Percentiles rank a stretch among this genome's conserved stretches.
Conservation (phyloP, 2,329 filamentous ascomycete species). For the Trichoderma atroviride region DNA sequence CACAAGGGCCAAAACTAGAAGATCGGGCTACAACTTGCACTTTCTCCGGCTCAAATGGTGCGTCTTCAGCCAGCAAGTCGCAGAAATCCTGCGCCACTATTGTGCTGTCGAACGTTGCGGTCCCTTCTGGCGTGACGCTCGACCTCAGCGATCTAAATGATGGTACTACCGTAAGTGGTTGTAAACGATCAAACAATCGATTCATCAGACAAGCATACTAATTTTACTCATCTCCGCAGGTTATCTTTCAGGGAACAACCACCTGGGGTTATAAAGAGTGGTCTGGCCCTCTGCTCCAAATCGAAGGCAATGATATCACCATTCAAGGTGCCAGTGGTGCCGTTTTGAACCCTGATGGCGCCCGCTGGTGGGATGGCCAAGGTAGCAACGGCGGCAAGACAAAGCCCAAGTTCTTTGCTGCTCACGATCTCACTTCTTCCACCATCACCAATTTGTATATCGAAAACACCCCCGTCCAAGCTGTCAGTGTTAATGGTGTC, state of each 20-base stretch:
- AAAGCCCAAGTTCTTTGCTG: constrained; percentile 65
- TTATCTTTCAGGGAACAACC: constrained; percentile 17
- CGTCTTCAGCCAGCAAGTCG: constrained; percentile 19
- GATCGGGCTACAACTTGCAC: constrained; percentile 19
- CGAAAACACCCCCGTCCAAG: constrained; percentile 48
- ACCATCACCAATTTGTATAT: constrained; percentile 44
- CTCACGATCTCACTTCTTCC: constrained; percentile 43
- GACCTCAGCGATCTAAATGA: constrained; percentile 20
- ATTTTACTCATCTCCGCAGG: background rate
- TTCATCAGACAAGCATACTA: background rate
- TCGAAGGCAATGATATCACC: constrained; percentile 14
- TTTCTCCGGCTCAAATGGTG: constrained; percentile 14
- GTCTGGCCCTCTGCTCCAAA: constrained; percentile 17
- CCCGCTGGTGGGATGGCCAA: constrained; percentile 62
- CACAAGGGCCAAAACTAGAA: constrained; percentile 1
- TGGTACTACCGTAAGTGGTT: constrained; percentile 5
- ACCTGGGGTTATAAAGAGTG: constrained; percentile 21
- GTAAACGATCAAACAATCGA: too few species aligned
- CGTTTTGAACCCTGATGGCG: background rate
- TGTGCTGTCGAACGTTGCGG: constrained; percentile 15
- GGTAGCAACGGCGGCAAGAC: constrained; percentile 62
- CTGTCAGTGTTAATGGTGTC: constrained; percentile 43
- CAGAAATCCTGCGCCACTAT: constrained; percentile 18
- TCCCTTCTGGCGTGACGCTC: constrained; percentile 17
- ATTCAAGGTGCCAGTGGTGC: constrained; percentile 10